These are phyloP conservation scores for Venturia pyrina DNA, from an alignment of 2,329 filamentous ascomycete genomes.

Conservation along the genomic window DNA sequence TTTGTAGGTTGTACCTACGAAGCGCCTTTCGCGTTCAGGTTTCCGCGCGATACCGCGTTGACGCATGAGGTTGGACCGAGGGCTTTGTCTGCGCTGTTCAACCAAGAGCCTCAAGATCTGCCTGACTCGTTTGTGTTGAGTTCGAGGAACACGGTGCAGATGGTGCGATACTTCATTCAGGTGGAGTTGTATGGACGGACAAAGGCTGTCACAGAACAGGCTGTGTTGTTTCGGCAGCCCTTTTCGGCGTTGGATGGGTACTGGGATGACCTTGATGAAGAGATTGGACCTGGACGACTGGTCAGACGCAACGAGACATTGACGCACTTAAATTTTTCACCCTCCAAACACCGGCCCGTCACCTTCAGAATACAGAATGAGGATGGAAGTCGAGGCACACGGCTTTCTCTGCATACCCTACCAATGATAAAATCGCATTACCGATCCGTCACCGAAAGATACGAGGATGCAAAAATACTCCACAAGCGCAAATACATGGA, in stretches of 20 bases:
- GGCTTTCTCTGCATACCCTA: constrained; percentile 3
- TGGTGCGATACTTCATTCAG: constrained; percentile 8
- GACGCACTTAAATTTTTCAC: neutral
- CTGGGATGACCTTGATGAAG: neutral
- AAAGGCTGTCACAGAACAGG: neutral
- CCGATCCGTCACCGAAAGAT: neutral
- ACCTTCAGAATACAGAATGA: neutral
- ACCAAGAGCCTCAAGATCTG: constrained; percentile 3
- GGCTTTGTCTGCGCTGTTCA: neutral
- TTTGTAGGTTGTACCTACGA: constrained; percentile 4
- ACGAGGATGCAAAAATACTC: neutral
- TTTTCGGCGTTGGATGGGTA: neutral
- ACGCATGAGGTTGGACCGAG: constrained; percentile 1
- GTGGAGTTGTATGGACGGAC: constrained; percentile 10
- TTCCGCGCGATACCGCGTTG: neutral
- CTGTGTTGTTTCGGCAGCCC: constrained; percentile 5
- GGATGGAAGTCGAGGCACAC: neutral
- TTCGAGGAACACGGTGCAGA: constrained; percentile 4
- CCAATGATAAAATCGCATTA: constrained; percentile 5
- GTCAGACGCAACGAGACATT: neutral
- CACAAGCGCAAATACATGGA: constrained; percentile 2
- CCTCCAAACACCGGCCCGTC: neutral
- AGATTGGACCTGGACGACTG: neutral
- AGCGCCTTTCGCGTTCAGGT: constrained; percentile 7
- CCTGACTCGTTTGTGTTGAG: constrained; percentile 7